Conservation (phyloP, 805 yeast genomes). For the Saccharomycopsis schoenii region DNA sequence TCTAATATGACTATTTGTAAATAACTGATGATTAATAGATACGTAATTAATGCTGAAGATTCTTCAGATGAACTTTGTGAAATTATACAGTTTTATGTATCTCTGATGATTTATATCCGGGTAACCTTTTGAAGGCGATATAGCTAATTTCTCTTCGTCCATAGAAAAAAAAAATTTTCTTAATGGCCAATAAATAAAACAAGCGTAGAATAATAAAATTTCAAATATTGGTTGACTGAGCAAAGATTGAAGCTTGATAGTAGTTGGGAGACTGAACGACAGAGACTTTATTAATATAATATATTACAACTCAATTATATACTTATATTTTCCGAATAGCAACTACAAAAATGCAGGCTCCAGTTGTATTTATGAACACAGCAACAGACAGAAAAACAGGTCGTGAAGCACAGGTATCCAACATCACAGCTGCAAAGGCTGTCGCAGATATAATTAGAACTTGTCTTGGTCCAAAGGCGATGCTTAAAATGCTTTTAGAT, state of each 20-base stretch:
- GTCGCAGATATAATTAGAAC: slow-evolving; percentile 97
- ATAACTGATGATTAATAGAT: too few species aligned
- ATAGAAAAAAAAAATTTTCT: not conserved
- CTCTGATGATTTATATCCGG: not conserved
- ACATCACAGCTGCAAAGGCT: slow-evolving; percentile 98
- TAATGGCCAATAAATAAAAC: not conserved
- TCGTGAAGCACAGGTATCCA: slow-evolving; percentile 92
- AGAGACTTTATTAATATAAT: not conserved
- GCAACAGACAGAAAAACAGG: slow-evolving; percentile 91
- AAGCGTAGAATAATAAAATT: not conserved
- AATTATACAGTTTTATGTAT: not conserved
- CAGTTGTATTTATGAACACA: slow-evolving; percentile 78
- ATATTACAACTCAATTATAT: not conserved
- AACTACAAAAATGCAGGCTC: slow-evolving; percentile 55
- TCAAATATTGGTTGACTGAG: not conserved
- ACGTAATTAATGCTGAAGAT: too few species aligned
- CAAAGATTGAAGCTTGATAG: not conserved
- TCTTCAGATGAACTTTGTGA: not conserved
- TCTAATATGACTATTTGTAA: not conserved
- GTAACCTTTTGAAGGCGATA: not conserved
- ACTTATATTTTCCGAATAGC: not conserved
- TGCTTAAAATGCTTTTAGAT: slow-evolving; percentile 95
- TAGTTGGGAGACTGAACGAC: not conserved
- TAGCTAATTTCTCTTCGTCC: not conserved
- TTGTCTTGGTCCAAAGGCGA: slow-evolving; percentile 97